phyloP scores from a whole-genome alignment of 2,329 filamentous ascomycete species.

The Trichoderma brevicompactum region DNA sequence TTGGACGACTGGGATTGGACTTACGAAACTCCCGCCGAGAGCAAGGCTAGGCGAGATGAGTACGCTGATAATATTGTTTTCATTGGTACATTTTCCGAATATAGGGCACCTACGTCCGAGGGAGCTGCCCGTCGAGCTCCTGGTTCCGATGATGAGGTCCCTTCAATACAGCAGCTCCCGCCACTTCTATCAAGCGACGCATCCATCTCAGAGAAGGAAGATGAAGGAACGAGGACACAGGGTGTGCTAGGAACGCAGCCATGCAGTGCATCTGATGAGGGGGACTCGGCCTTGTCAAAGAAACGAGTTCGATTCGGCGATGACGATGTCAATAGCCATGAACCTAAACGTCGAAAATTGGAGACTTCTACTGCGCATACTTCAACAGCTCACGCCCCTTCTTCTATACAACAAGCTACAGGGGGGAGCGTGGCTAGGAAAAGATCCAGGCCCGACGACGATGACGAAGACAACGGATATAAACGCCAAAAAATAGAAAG shows the following conservation, averaged over 20 bases:
- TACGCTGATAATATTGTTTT: too few relatives aligned
- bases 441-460: background rate
- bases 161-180: background rate
- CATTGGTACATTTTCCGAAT: background rate
- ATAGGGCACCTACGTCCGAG: background rate
- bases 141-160: background rate
- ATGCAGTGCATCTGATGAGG: background rate
- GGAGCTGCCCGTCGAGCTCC: background rate
- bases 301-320: background rate
- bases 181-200: background rate
- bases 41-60: background rate
- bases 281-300: background rate
- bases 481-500: slow-evolving; percentile 8
- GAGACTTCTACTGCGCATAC: background rate
- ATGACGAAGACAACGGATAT: background rate
- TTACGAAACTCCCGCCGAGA: too few relatives aligned
- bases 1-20: too few relatives aligned
- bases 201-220: background rate
- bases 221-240: background rate
- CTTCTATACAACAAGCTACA: background rate
- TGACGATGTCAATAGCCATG: background rate
- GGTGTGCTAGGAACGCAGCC: background rate
- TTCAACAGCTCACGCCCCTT: background rate
- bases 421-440: background rate
- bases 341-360: slow-evolving; percentile 1